These are phyloP conservation scores for Globisporangium canariense DNA, from an alignment of 352 stramenopile species.

Conservation along the genomic window DNA sequence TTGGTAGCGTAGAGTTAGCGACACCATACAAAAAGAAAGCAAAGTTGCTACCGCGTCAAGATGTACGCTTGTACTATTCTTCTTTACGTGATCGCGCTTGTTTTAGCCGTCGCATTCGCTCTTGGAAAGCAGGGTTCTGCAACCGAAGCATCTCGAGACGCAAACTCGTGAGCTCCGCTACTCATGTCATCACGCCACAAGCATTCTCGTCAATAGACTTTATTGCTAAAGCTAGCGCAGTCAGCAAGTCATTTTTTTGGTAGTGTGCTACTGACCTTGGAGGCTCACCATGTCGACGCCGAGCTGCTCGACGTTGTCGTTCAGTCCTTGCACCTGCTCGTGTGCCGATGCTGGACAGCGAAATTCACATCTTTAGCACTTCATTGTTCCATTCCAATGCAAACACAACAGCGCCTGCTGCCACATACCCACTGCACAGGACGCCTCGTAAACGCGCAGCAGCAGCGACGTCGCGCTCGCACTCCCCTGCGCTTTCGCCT, in stretches of 20 bases:
- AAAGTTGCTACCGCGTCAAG: not conserved
- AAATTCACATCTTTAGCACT: not conserved
- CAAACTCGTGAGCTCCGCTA: slow-evolving; percentile 16
- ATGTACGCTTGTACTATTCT: too few relatives aligned
- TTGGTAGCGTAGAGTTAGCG: not conserved
- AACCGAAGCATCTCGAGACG: slow-evolving; percentile 17
- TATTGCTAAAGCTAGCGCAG: not conserved
- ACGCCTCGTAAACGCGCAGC: not conserved
- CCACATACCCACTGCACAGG: not conserved
- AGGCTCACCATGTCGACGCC: not conserved
- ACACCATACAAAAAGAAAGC: not conserved
- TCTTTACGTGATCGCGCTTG: not conserved
- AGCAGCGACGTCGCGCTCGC: not conserved
- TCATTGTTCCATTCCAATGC: not conserved
- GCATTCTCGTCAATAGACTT: not conserved
- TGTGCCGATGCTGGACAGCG: not conserved
- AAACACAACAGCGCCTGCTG: not conserved
- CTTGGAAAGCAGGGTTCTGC: slow-evolving; percentile 13
- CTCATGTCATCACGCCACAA: not conserved
- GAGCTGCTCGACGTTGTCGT: not conserved
- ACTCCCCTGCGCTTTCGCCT: not conserved
- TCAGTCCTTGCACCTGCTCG: not conserved
- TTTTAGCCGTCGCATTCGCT: slow-evolving; percentile 15
- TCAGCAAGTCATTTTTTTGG: not conserved
- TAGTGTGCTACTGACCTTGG: not conserved